Base-by-base conservation (phyloP, 179 eudicot genomes). In the Beta lomatogona region DNA sequence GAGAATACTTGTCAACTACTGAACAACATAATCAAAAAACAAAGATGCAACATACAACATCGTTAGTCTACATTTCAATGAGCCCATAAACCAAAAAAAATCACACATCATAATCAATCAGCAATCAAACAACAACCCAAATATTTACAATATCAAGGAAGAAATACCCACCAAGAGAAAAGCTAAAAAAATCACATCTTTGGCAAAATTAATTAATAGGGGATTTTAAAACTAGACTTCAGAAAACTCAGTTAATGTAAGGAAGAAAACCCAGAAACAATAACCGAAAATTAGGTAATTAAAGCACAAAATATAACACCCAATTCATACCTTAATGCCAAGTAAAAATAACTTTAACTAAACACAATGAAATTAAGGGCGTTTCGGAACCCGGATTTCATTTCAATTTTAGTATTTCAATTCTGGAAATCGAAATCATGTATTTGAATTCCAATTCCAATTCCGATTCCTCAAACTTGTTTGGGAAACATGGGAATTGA, bases 1-100 rank as follows among this genome's bases (percentile, higher is more conserved):
- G 63, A 75, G 79, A 58, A 80, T 41, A 63, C 79, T 77, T 59
- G 46, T 3, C 78, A 75, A 44, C 80, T 53, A 44, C 90, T 89
- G 87, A 83, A 82, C 63, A 87, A 54, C 65, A 19, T 72, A 85
- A 73, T 76, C 72, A 28, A 28, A 72, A 21, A 12, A 52, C 41
- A 52, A 36, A 78, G 25, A 28, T 18, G 10, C 53, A 64, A 71
- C 41, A 59, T 13, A 73, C 8, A 41, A 41, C 57, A 64, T 71
- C 9, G 65, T 75, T 63, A 76, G 80, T 48, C 69, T 71, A 59
- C 81, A 77, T 50, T 71, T 16, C 14, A 18, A 71, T 36, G 41
- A 36, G 2, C 41, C 41, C 55, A 55, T 21, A 63, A 67, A 48
- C 58, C 67, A 31, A 4, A 5, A 36, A 14, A 55, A 58, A 73